A percentile compares a stretch with the other conserved stretches of the same genome.
Conservation (phyloP, 2,329 filamentous ascomycete species). For the Stromatinia cepivora region DNA sequence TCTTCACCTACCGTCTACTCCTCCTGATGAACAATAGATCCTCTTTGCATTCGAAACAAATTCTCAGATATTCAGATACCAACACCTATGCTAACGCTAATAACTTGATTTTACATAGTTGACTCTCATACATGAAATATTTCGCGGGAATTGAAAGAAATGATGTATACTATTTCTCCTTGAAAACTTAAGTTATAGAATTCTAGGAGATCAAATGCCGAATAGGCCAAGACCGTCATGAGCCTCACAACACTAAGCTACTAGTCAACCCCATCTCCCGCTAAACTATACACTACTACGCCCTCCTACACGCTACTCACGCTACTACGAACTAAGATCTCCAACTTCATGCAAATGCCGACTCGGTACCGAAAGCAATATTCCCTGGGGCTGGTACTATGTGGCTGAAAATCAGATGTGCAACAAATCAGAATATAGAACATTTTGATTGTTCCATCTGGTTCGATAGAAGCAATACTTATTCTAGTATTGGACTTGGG, state of each 20-base stretch:
- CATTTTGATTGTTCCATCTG: neutral
- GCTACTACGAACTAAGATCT: neutral
- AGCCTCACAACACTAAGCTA: neutral
- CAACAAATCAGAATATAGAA: neutral
- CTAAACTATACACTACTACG: neutral
- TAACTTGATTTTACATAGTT: neutral
- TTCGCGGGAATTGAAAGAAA: neutral
- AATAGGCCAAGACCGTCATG: too few species aligned
- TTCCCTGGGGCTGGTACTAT: neutral
- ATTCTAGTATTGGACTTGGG: neutral
- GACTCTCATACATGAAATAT: neutral
- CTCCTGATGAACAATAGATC: too few species aligned
- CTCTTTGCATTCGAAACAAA: neutral
- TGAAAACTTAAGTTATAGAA: neutral
- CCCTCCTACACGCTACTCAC: neutral
- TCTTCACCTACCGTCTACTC: neutral
- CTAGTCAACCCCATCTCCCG: neutral
- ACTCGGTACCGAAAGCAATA: neutral
- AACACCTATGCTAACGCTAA: neutral
- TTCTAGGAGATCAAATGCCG: neutral
- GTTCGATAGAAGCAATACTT: neutral
- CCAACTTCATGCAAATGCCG: neutral
- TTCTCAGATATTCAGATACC: neutral
- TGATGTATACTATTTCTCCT: neutral
- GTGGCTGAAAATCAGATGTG: constrained; percentile 1